Conservation (phyloP, 768 basidiomycete genomes). For the Lactifluus rugatus region DNA sequence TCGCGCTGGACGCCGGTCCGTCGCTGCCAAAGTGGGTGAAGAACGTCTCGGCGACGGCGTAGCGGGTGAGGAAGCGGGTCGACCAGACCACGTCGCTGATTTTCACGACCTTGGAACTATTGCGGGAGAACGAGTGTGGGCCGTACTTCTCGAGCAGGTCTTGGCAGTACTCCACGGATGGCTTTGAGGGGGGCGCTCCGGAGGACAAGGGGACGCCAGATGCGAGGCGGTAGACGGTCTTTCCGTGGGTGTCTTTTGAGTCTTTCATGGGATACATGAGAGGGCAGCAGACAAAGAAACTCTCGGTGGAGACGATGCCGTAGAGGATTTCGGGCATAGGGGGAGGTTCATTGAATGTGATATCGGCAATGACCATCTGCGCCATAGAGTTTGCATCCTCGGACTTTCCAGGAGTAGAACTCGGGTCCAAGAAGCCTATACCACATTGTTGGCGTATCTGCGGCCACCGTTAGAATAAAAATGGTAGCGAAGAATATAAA, state of each 20-base stretch:
- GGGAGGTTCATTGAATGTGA: conserved; percentile 29
- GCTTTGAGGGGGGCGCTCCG: conserved; percentile 31
- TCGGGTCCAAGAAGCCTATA: conserved; percentile 38
- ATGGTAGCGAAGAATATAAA: background rate
- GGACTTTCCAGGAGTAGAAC: conserved; percentile 20
- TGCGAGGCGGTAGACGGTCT: conserved; percentile 32
- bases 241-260: conserved; percentile 13
- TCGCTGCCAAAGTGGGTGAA: conserved; percentile 26
- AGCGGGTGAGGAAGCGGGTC: conserved; percentile 38
- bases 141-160: conserved; percentile 34
- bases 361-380: conserved; percentile 40
- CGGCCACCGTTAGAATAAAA: background rate
- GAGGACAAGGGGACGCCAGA: conserved; percentile 30
- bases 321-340: conserved; percentile 22
- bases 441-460: conserved; percentile 36
- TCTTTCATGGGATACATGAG: conserved; percentile 28
- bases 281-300: conserved; percentile 30
- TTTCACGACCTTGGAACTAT: conserved; percentile 27
- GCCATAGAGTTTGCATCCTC: conserved; percentile 25
- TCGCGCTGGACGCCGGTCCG: conserved; percentile 8
- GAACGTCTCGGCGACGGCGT: conserved; percentile 34
- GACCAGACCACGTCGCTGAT: conserved; percentile 36
- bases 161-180: conserved; percentile 36
- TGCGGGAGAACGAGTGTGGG: conserved; percentile 28
- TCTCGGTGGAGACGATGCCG: conserved; percentile 25